Conservation (phyloP, 2,329 filamentous ascomycete species). For the Penicillium italicum region DNA sequence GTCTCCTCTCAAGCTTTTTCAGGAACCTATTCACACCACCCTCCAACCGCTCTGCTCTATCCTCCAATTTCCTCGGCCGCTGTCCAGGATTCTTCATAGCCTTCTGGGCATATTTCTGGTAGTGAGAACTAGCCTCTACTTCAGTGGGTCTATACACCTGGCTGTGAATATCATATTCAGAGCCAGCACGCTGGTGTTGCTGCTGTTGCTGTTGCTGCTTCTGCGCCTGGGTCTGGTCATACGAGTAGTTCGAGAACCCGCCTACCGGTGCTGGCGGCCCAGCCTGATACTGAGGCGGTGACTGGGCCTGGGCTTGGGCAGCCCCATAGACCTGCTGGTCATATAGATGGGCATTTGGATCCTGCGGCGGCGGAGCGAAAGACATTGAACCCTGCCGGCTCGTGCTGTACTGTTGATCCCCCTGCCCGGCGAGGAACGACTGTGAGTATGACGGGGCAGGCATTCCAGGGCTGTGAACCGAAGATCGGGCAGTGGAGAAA, state of each 20-base stretch:
- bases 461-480: conserved; percentile 27
- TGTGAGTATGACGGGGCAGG: conserved; percentile 29
- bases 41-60: conserved; percentile 39
- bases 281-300: conserved; percentile 18
- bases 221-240: conserved; percentile 22
- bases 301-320: conserved; percentile 13
- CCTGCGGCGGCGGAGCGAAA: conserved; percentile 24
- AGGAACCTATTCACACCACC: conserved; percentile 45
- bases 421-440: conserved; percentile 16
- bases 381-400: conserved; percentile 24
- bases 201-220: conserved; percentile 24
- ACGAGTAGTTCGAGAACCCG: conserved; percentile 44
- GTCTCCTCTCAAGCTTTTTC: conserved; percentile 45
- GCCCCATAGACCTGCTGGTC: conserved; percentile 27
- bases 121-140: conserved; percentile 37
- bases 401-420: conserved; percentile 12
- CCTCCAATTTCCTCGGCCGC: conserved; percentile 38
- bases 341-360: conserved; percentile 37
- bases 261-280: conserved; percentile 25
- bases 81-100: conserved; percentile 33
- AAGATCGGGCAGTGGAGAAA: conserved; percentile 22
- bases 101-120: conserved; percentile 35
- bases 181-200: conserved; percentile 19
- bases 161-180: conserved; percentile 44
- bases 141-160: conserved; percentile 48